These are phyloP conservation scores for Cardamine occulta DNA, from an alignment of 345 rosid genomes.

Conservation along the genomic window DNA sequence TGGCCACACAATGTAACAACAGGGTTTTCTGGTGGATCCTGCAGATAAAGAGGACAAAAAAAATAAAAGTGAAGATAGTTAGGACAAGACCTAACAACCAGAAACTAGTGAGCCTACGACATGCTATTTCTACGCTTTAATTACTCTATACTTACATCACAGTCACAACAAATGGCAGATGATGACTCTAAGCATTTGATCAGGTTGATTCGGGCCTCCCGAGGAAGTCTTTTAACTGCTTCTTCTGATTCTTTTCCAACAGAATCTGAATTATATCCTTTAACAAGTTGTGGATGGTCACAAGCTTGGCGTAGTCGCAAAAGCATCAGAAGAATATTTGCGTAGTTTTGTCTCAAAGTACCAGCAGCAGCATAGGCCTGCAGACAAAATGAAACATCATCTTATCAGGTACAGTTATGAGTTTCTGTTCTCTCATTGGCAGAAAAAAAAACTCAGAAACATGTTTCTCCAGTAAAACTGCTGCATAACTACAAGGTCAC, in stretches of 20 bases:
- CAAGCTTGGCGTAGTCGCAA: slow-evolving; percentile 98
- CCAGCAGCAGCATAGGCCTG: slow-evolving; percentile 97
- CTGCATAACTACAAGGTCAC: slow-evolving; percentile 16
- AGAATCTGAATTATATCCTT: slow-evolving; percentile 60
- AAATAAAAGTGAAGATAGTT: slow-evolving; percentile 1
- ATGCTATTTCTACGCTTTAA: slow-evolving; percentile 12
- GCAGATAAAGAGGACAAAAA: slow-evolving; percentile 42
- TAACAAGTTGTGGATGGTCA: slow-evolving; percentile 88
- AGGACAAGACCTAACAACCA: slow-evolving; percentile 13
- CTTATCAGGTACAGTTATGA: slow-evolving; percentile 14
- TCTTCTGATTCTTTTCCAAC: slow-evolving; percentile 68
- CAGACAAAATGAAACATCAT: slow-evolving; percentile 36
- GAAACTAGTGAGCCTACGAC: slow-evolving; percentile 23
- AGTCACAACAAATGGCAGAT: slow-evolving; percentile 66
- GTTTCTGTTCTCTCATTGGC: slow-evolving; percentile 12
- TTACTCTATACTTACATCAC: slow-evolving; percentile 63
- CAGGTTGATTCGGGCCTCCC: slow-evolving; percentile 55
- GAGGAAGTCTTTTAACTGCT: slow-evolving; percentile 72
- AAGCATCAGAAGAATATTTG: slow-evolving; percentile 95
- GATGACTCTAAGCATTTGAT: slow-evolving; percentile 56
- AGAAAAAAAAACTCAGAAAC: slow-evolving; percentile 10
- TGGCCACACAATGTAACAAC: slow-evolving; percentile 91
- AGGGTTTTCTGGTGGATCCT: slow-evolving; percentile 96
- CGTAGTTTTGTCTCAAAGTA: slow-evolving; percentile 90
- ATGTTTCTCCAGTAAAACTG: slow-evolving; percentile 23